phyloP scores from a whole-genome alignment of 2,329 filamentous ascomycete genomes.

The Aquanectria penicillioides region DNA sequence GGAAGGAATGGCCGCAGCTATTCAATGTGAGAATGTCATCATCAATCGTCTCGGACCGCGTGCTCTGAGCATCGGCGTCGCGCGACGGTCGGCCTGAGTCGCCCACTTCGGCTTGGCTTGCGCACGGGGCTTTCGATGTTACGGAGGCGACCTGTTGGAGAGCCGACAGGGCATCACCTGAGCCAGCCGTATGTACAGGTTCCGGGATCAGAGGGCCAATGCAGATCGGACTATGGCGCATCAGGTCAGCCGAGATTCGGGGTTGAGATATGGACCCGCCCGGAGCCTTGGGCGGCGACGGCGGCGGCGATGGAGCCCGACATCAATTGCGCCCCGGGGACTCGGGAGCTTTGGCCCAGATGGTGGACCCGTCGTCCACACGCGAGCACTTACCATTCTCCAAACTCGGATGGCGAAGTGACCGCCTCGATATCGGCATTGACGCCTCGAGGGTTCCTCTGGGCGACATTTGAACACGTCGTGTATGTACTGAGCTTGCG shows the following conservation, averaged over 20 bases:
- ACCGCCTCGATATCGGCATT: conserved; percentile 32
- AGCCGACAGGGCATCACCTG: conserved; percentile 23
- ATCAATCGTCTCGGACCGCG: conserved; percentile 14
- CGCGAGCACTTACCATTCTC: conserved; percentile 39
- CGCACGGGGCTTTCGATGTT: conserved; percentile 12
- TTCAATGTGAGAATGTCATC: conserved; percentile 50
- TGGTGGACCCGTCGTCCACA: too few relatives aligned
- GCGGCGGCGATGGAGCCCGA: background rate
- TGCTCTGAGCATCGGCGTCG: background rate
- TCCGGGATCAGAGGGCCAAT: conserved; percentile 45
- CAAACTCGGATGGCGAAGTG: conserved; percentile 30
- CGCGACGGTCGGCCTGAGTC: background rate
- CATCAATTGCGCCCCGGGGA: too few relatives aligned
- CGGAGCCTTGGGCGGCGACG: conserved; percentile 15
- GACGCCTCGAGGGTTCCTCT: conserved; percentile 17
- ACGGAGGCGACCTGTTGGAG: conserved; percentile 30
- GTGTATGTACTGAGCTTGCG: conserved; percentile 45
- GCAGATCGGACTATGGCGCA: conserved; percentile 46
- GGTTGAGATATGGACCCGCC: background rate
- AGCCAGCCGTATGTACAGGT: conserved; percentile 29
- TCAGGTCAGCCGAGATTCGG: conserved; percentile 11
- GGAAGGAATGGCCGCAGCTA: conserved; percentile 51
- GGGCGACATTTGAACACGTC: conserved; percentile 32
- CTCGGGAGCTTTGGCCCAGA: too few relatives aligned
- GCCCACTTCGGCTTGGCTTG: background rate